Base-by-base conservation (phyloP, 306 rosid species). In the Acacia crassicarpa region DNA sequence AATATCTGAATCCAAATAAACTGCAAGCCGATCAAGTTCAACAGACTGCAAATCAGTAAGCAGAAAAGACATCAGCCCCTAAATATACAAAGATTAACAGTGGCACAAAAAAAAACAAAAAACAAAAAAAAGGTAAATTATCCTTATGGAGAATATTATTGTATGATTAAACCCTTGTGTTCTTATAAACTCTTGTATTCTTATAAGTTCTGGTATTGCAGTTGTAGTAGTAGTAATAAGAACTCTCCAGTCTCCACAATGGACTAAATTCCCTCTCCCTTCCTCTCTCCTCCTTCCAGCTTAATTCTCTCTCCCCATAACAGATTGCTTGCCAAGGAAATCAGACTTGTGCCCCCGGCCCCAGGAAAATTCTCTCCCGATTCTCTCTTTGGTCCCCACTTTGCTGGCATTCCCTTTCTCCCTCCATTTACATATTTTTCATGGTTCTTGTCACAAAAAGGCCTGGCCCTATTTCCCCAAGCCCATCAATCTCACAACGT, bases 1-100 rank as follows among this genome's bases (percentile, higher is more conserved):
- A 77, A 88, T 86, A 91, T 93, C 91, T 72, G 98, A 93, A 87
- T 95, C 98, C 67, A 93, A 88, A 89, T 95, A 95, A 67, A 93
- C 86, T 67, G 96, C 99, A 74, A 95, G 98, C 45, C 83, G 93
- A 76, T 89, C 95, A 19, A 95, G 99, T 76, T 91, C 94, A 80
- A 95, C 96, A 38, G 91, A 88, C 99, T 93, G 93, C 83, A 88
- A 81, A 88, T 76, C 41, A 84, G 74, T 56, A 67, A 58, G 68
- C 74, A 44, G 79, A 73, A 44, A 85, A 53, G 75, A 66, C 32
- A 82, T 84, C 44, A 90, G 78, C 79, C 48, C 66, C 66, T 73
- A 43, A 70, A 61, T 35, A 84, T 38, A 83, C 16, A 77, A 74
- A 12, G 41, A 72, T 49, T 27, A 30, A 69, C 19, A 32, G 49